Percentiles rank a stretch among this genome's conserved stretches.
Conservation (phyloP, 257 asterid species). For the Rehmannia glutinosa region DNA sequence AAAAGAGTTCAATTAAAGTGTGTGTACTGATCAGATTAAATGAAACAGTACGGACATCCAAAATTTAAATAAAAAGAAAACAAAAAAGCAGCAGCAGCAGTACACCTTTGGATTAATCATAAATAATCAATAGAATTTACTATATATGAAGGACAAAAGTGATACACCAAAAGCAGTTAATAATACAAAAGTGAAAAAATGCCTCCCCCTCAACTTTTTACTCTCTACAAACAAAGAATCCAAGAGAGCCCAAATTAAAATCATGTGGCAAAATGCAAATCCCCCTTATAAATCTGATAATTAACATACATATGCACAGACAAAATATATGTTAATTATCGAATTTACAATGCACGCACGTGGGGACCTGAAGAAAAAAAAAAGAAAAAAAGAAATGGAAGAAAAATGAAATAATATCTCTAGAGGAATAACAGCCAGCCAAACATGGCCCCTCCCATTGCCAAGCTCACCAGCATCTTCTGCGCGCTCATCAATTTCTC, state of each 20-base stretch:
- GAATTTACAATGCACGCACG: conserved; percentile 1
- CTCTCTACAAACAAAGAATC: conserved; percentile 21
- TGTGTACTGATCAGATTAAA: too few species aligned
- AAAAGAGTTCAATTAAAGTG: not conserved
- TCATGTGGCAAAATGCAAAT: not conserved
- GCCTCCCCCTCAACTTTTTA: not conserved
- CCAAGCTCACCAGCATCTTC: conserved; percentile 49
- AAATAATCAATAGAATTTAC: conserved; percentile 26
- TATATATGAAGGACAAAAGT: conserved; percentile 7
- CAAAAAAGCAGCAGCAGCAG: not conserved
- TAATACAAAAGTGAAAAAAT: not conserved
- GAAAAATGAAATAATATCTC: not conserved
- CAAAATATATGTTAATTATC: conserved; percentile 12
- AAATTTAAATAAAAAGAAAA: too few species aligned
- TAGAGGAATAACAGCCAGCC: conserved; percentile 47
- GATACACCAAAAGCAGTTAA: conserved; percentile 10
- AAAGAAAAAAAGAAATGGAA: not conserved
- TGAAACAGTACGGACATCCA: too few species aligned
- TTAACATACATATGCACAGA: conserved; percentile 17
- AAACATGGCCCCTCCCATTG: conserved; percentile 48
- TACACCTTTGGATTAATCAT: not conserved
- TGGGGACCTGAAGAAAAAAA: conserved; percentile 6
- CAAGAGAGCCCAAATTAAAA: conserved; percentile 15
- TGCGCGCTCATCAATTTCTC: conserved; percentile 46
- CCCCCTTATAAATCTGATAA: conserved; percentile 15